Evolutionary conservation across 2,329 filamentous ascomycete species (phyloP), one percentile per base, ranked within the genome.

Genomic region (Xylariaceae sp.): DNA sequence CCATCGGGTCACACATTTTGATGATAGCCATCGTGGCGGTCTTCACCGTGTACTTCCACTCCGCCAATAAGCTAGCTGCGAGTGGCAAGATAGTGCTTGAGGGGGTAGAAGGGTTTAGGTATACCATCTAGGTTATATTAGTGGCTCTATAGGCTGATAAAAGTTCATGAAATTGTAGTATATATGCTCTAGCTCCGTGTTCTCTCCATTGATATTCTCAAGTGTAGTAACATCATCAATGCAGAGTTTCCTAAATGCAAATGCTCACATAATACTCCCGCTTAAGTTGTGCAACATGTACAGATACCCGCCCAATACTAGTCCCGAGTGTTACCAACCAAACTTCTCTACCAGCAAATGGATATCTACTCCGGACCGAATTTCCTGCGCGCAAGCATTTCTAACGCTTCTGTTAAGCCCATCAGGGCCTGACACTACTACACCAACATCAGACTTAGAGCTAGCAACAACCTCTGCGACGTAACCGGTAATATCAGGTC

Each of bases 291-390:
- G n/a, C n/a, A n/a, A n/a, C n/a, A n/a, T n/a, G n/a, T n/a, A n/a
- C n/a, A n/a, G n/a, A n/a, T n/a, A n/a, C n/a, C n/a, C n/a, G n/a
- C n/a, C n/a, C n/a, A n/a, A n/a, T n/a, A n/a, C n/a, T n/a, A n/a
- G n/a, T n/a, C n/a, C n/a, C n/a, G n/a, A n/a, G 11, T 23, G 31
- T 66, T 53, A 89, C 86, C 86, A 89, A 1, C 85, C 86, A 76
- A 88, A 88, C 67, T 89, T 89, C 81, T 89, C 87, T 23, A 88
- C 81, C 24, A 78, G 74, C 45, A 88, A 75, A 51, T 77, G 70
- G 3, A 88, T 73, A 65, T 82, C 68, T 44, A 69, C 69, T 0
- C 85, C 86, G 6, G 74, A 62, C 49, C 73, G 69, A 8, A 84
- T 74, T 56, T 83, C 71, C 5, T 67, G 66, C 1, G 84, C 80